These are phyloP conservation scores for Tetracentron sinense DNA, from an alignment of 164 flowering plant species.

Conservation along the genomic window DNA sequence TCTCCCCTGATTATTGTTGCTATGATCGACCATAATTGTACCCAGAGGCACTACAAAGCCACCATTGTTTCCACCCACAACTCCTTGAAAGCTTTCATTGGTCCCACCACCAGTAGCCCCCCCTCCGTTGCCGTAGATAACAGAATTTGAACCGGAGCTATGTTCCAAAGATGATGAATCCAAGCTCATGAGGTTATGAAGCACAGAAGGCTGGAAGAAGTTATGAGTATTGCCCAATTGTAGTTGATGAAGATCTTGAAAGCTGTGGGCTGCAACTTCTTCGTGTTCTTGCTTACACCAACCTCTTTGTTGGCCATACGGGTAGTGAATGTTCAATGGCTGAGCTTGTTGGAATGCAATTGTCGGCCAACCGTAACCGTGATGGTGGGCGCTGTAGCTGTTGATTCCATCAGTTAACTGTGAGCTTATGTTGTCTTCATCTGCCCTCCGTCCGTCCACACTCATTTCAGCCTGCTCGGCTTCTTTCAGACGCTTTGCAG, in stretches of 20 bases:
- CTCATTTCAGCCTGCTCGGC: constrained; percentile 46
- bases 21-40: constrained; percentile 30
- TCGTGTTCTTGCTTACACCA: constrained; percentile 84
- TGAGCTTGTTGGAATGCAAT: constrained; percentile 58
- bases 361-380: constrained; percentile 57
- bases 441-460: constrained; percentile 28
- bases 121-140: constrained; percentile 29
- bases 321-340: constrained; percentile 46
- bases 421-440: constrained; percentile 25
- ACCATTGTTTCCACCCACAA: constrained; percentile 12
- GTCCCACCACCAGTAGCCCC: constrained; percentile 10
- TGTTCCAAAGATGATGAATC: constrained; percentile 61
- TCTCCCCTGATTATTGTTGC: constrained; percentile 20
- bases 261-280: constrained; percentile 7
- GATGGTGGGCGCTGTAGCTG: constrained; percentile 25
- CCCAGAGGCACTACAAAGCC: constrained; percentile 33
- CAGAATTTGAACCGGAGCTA: constrained; percentile 46
- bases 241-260: constrained; percentile 39
- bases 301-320: constrained; percentile 37
- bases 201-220: constrained; percentile 56
- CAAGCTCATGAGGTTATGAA: constrained; percentile 56
- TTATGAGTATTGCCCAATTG: constrained; percentile 59
- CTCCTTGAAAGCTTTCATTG: constrained; percentile 16
- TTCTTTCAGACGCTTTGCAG: constrained; percentile 72
- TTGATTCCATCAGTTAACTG: constrained; percentile 36